Evolutionary conservation across 139 green algal species (phyloP), one percentile per base, ranked within the genome.

Genomic region (Dunaliella primolecta): DNA sequence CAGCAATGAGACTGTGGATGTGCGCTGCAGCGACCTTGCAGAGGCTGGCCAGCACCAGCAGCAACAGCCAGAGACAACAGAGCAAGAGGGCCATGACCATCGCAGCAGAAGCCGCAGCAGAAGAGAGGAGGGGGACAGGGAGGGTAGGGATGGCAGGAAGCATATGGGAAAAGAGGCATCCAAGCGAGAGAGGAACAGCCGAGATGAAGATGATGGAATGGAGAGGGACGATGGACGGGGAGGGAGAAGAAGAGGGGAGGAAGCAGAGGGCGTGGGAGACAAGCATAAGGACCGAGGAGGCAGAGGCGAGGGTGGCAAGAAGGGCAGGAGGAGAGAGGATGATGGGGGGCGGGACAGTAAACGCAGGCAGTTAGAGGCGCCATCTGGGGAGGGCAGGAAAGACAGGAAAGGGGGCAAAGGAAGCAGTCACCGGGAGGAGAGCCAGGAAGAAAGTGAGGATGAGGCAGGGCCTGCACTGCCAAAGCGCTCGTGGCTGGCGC

Each of bases 401-500:
- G 29, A 2, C 29, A 80, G 30, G 32, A 33, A 80, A 2, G 33
- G 82, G 72, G 84, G 33, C n/a, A n/a, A n/a, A n/a, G n/a, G n/a
- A n/a, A n/a, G n/a, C n/a, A n/a, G n/a, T n/a, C n/a, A n/a, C n/a
- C n/a, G n/a, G n/a, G n/a, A n/a, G n/a, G n/a, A n/a, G 46, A 77
- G 77, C 35, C 81, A 74, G 75, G 80, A 56, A 75, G 71, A 57
- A 34, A 74, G 72, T 27, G 71, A 85, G 24, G 81, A 85, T 79
- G 82, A 27, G 32, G 78, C 34, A 34, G 33, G 32, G 3, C 64
- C 38, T 71, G 35, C 33, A 56, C 55, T 23, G 27, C 7, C 23
- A 21, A 70, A 57, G 0, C 78, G 83, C 55, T 84, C n/a, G 0
- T 96, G 93, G 93, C 83, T 96, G 27, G 36, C 88, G 25, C 80